Evolutionary conservation across 176 grass and related monocot genomes (phyloP), one percentile per base, ranked within the genome.

Genomic region (Thalia dealbata): DNA sequence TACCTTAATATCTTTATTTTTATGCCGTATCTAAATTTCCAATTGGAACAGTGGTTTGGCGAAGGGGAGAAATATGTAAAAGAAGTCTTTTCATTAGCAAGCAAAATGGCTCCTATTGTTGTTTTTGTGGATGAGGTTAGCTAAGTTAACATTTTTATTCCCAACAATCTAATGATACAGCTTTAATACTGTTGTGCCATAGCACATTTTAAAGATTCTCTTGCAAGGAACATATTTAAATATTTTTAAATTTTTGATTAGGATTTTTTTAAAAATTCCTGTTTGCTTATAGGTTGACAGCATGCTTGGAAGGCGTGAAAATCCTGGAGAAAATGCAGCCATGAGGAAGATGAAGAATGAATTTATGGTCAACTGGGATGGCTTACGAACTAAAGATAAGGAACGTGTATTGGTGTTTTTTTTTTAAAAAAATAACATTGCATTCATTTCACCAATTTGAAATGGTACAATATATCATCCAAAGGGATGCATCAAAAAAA

Each of bases 321-420:
- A 97, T 66, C 87, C 93, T 60, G 88, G 93, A 35, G 93, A 97
- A 80, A 87, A 97, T 90, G 93, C 92, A 84, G 93, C 93, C 54
- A 97, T 92, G 93, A 87, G 93, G 15, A 97, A 97, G 67, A 97
- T 97, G 93, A 97, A 97, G 82, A 97, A 97, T 50, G 93, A 97
- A 80, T 97, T 97, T 84, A 97, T 97, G 93, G 87, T 97, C 64
- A 97, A 97, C 59, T 97, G 93, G 93, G 93, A 97, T 86, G 93
- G 93, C 66, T 76, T 97, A 45, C 86, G 89, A 71, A 92, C 93
- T 42, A 97, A 92, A 84, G 93, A 86, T 82, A 92, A 84, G 82
- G 93, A 97, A 62, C 87, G 93, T 29, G 90, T 97, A 56, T 86
- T 97, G 78, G n/a, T n/a, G n/a, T n/a, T n/a, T n/a, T n/a, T n/a